Evolutionary conservation across 805 yeast species (phyloP).

Genomic region (Candida michaelii): DNA sequence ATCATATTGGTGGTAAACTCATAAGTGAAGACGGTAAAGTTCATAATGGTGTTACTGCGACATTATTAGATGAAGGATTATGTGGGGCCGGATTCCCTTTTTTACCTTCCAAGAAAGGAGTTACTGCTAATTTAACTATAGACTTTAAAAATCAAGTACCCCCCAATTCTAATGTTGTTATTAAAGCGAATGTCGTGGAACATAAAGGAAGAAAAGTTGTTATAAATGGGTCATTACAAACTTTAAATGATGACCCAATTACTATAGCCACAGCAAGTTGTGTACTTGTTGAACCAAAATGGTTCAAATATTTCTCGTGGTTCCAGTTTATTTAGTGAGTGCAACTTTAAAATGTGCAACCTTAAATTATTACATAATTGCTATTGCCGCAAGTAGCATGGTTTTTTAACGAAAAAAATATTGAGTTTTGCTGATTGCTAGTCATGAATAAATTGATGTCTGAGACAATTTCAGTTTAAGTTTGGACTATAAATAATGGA

Average conservation of each 20-base stretch:
- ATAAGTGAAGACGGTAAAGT: conserved; percentile 70
- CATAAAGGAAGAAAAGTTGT: conserved; percentile 78
- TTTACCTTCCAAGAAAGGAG: conserved; percentile 81
- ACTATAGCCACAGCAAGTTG: conserved; percentile 64
- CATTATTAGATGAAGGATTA: conserved; percentile 79
- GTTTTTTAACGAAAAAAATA: too few relatives aligned
- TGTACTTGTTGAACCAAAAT: conserved; percentile 79
- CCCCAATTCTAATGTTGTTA: conserved; percentile 62
- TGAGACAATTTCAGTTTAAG: neutral
- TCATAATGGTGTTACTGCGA: conserved; percentile 78
- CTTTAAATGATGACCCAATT: conserved; percentile 38
- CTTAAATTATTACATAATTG: neutral
- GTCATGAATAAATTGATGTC: neutral
- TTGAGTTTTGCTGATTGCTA: neutral
- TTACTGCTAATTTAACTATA: conserved; percentile 75
- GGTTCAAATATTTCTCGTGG: conserved; percentile 74
- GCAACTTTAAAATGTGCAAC: neutral
- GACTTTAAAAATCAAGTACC: conserved; percentile 63
- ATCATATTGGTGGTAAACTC: conserved; percentile 66
- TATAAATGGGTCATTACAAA: conserved; percentile 65
- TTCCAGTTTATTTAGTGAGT: conserved; percentile 14
- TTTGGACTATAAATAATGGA: conserved; percentile 4
- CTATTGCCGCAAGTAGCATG: neutral
- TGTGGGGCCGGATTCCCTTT: conserved; percentile 83
- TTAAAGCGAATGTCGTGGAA: conserved; percentile 66